Evolutionary conservation across 2,329 filamentous ascomycete species (phyloP).

Genomic region (Penicillium sp.): DNA sequence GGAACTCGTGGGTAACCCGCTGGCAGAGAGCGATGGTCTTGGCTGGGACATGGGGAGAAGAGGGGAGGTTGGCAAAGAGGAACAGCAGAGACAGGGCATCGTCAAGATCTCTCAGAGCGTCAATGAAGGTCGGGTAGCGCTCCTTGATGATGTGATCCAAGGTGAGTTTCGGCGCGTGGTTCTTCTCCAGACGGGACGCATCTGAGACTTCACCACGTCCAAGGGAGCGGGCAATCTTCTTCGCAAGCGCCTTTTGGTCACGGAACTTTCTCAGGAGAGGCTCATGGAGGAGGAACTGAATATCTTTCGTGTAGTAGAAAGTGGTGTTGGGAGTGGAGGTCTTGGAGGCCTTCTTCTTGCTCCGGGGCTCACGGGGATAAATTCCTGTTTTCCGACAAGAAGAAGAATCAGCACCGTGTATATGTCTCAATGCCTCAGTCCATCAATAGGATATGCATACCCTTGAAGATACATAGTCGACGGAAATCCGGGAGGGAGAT

Average conservation of each 20-base stretch:
- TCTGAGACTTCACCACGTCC: constrained; percentile 84
- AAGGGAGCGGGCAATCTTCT: constrained; percentile 90
- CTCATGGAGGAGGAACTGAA: constrained; percentile 95
- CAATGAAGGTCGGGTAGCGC: constrained; percentile 92
- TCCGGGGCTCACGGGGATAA: constrained; percentile 92
- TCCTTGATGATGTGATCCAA: constrained; percentile 96
- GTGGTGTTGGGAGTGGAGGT: constrained; percentile 83
- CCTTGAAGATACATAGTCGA: constrained; percentile 98
- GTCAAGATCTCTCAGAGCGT: constrained; percentile 87
- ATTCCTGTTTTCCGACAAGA: no score
- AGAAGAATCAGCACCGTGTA: no score
- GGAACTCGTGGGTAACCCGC: constrained; percentile 84
- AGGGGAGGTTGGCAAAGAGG: constrained; percentile 91
- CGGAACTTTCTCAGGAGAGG: constrained; percentile 89
- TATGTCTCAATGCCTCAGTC: no score
- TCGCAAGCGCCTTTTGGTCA: constrained; percentile 90
- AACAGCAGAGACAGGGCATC: constrained; percentile 96
- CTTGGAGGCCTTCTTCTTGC: constrained; percentile 93
- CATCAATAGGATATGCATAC: no score
- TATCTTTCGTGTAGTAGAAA: constrained; percentile 87
- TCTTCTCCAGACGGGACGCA: constrained; percentile 82
- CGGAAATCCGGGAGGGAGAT: constrained; percentile 95
- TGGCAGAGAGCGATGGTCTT: constrained; percentile 96
- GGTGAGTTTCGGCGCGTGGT: constrained; percentile 76
- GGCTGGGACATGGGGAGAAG: constrained; percentile 75